Evolutionary conservation across 345 rosid genomes (phyloP).

Genomic region (Citrus hindsii): DNA sequence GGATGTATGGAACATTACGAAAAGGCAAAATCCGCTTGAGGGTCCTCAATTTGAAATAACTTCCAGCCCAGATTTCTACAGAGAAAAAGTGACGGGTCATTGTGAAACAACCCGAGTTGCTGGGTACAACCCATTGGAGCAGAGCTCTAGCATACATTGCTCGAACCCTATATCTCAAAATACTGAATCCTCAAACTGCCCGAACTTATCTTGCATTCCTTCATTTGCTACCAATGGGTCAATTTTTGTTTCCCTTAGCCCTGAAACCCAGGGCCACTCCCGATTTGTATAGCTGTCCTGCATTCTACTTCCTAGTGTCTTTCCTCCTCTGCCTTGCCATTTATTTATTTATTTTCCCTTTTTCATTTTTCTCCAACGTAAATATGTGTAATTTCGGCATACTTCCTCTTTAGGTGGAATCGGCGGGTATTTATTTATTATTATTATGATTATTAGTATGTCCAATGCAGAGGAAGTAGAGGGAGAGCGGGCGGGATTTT

Average conservation of each 20-base stretch:
- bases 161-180: constrained; percentile 2
- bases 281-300: constrained; percentile 16
- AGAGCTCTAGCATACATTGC: constrained; percentile 1
- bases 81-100: constrained; percentile 3
- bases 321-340: not conserved
- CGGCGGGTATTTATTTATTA: not conserved
- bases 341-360: not conserved
- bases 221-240: constrained; percentile 11
- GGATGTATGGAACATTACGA: constrained; percentile 21
- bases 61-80: constrained; percentile 17
- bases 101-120: not conserved
- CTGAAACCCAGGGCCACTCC: constrained; percentile 3
- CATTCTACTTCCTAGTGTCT: not conserved
- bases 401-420: not conserved
- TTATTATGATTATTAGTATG: not conserved
- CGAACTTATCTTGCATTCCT: constrained; percentile 5
- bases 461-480: not conserved
- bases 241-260: constrained; percentile 4
- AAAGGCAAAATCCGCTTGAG: constrained; percentile 9
- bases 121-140: constrained; percentile 13
- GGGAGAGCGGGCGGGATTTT: not conserved
- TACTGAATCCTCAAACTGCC: constrained; percentile 1
- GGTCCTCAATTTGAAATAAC: constrained; percentile 11
- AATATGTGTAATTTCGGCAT: not conserved
- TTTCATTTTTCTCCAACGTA: not conserved